These are phyloP conservation scores for Knufia fluminis DNA, from an alignment of 2,329 filamentous ascomycete species.

Conservation along the genomic window DNA sequence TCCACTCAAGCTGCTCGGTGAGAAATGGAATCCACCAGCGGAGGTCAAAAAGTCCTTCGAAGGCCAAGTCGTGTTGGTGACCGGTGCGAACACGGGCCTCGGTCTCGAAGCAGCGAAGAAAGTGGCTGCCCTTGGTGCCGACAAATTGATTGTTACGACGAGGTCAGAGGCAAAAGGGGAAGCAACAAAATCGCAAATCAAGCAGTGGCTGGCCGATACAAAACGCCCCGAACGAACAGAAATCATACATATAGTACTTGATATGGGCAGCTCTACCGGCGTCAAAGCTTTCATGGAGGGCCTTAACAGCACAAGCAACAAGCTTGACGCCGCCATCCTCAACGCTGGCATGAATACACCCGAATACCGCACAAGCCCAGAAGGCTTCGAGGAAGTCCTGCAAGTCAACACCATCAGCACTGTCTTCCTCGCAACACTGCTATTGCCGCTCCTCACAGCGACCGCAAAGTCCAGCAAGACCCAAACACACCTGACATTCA, in stretches of 20 bases:
- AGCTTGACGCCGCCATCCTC: constrained; percentile 38
- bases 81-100: constrained; percentile 43
- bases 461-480: constrained; percentile 25
- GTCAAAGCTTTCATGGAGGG: constrained; percentile 35
- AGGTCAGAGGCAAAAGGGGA: constrained; percentile 37
- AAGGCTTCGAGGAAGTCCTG: constrained; percentile 44
- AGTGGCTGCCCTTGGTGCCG: constrained; percentile 34
- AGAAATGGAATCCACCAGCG: constrained; percentile 12
- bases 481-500: constrained; percentile 35
- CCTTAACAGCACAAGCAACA: constrained; percentile 6
- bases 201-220: constrained; percentile 15
- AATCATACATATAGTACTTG: constrained; percentile 38
- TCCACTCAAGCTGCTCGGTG: constrained; percentile 7
- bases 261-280: constrained; percentile 39
- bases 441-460: constrained; percentile 39
- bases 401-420: constrained; percentile 53
- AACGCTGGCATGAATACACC: constrained; percentile 38
- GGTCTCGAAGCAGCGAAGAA: constrained; percentile 44
- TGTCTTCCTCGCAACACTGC: constrained; percentile 43
- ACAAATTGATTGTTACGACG: constrained; percentile 38
- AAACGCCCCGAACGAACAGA: constrained; percentile 26
- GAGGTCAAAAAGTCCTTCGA: constrained; percentile 30
- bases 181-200: constrained; percentile 32
- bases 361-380: constrained; percentile 29
- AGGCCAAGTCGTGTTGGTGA: constrained; percentile 40